phyloP scores from a whole-genome alignment of 202 grass and related monocot species.

The Musa balbisiana region DNA sequence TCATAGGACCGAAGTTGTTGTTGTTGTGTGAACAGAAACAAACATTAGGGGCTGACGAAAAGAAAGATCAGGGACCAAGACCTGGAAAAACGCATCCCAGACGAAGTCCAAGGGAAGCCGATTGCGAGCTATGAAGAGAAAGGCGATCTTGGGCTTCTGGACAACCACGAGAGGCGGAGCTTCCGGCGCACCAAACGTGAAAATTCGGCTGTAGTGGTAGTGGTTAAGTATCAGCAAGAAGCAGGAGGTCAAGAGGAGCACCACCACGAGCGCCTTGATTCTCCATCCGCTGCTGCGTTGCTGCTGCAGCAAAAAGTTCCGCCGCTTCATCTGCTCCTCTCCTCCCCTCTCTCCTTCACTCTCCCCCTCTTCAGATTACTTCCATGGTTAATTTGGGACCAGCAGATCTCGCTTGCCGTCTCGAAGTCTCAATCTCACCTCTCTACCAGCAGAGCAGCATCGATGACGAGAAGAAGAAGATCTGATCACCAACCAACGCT shows the following conservation, averaged over 20 bases:
- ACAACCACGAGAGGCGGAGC: neutral
- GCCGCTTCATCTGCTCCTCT: constrained; percentile 1
- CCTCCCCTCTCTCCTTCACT: neutral
- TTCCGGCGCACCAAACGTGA: neutral
- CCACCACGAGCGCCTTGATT: constrained; percentile 7
- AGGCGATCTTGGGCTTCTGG: constrained; percentile 56
- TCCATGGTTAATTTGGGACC: neutral
- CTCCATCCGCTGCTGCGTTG: constrained; percentile 2
- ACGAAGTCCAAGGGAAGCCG: constrained; percentile 84
- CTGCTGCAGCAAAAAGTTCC: constrained; percentile 3
- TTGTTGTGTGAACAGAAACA: neutral
- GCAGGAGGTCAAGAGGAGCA: neutral
- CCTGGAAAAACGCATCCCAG: constrained; percentile 90
- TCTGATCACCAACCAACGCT: no score
- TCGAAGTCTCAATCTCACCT: neutral
- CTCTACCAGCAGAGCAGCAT: no score
- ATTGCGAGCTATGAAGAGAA: constrained; percentile 95
- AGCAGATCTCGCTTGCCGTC: neutral
- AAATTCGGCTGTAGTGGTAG: neutral
- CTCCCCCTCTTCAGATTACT: neutral
- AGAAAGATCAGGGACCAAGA: neutral
- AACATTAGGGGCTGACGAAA: neutral
- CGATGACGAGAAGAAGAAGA: no score
- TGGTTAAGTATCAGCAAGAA: neutral
- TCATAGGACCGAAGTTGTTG: neutral